Evolutionary conservation across 495 filamentous ascomycete species (phyloP), one percentile per base, ranked within the genome.

Genomic region (Aspergillus sclerotioniger): DNA sequence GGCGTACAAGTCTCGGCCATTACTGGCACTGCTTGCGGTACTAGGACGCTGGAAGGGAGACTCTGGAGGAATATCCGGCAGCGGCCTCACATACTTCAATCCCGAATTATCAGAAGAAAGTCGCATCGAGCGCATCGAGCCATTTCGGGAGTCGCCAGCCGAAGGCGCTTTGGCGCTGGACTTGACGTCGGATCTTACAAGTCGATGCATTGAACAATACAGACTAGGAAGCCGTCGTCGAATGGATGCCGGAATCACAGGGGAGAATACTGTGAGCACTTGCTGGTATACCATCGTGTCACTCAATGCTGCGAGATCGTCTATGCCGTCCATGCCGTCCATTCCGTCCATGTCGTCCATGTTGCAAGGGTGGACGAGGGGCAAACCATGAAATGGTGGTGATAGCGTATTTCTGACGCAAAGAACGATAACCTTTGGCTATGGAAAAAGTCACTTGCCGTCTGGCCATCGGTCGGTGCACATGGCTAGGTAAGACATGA

Each of bases 191-290:
- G 53, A 60, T n/a, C 31, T 29, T 6, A 33, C 12, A 17, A n/a
- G 32, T 25, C 43, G 33, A 8, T 60, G 59, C 16, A 52, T 29
- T 7, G 62, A 64, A 15, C 58, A 58, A 52, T 67, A 68, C 15
- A 75, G 54, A 39, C 63, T 57, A 21, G 67, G 62, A 25, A 76
- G 55, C 12, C 62, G 71, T 32, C 67, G 69, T 53, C 67, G 63
- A 52, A 76, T 68, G 0, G 72, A 65, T 25, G 71, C 67, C 16
- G 71, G 68, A 28, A 76, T 68, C 28, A 70, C 58, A 9, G 67
- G 62, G 12, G 66, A 46, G 16, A 70, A 49, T 13, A 73, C 33
- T 0, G 55, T 54, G 33, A 67, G 48, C 0, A 39, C 55, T 9
- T 52, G 55, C n/a, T 43, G 52, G 20, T 51, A 58, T 12, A 60